Evolutionary conservation across 495 filamentous ascomycete species (phyloP).

Genomic region (Amphirosellinia nigrospora): DNA sequence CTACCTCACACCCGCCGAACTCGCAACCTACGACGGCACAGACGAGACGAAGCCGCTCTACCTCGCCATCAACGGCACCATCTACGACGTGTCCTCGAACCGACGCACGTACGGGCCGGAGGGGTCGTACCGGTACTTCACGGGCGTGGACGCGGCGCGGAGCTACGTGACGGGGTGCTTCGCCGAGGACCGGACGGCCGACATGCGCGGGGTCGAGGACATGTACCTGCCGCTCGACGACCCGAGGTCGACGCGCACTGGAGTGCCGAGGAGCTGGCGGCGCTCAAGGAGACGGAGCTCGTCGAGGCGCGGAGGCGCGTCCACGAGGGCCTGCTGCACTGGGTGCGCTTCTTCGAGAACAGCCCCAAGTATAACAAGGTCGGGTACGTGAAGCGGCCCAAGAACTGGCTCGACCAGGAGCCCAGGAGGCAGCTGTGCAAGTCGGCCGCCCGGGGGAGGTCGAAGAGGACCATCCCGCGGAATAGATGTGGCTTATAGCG

Average conservation of each 20-base stretch:
- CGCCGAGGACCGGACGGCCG: constrained; percentile 77
- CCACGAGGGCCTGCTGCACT: constrained; percentile 64
- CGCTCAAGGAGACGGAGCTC: constrained; percentile 59
- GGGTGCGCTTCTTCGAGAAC: constrained; percentile 79
- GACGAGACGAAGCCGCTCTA: constrained; percentile 81
- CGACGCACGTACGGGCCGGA: constrained; percentile 84
- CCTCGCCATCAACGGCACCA: constrained; percentile 88
- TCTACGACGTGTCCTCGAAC: constrained; percentile 89
- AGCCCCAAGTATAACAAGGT: constrained; percentile 76
- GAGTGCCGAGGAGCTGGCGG: constrained; percentile 59
- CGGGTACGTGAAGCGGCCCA: constrained; percentile 62
- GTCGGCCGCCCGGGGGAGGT: constrained; percentile 49
- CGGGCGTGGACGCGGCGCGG: constrained; percentile 84
- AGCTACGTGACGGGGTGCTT: constrained; percentile 99
- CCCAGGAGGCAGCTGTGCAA: constrained; percentile 52
- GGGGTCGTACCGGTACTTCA: constrained; percentile 86
- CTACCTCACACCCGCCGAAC: constrained; percentile 74
- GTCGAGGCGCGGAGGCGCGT: constrained; percentile 61
- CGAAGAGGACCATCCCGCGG: constrained; percentile 47
- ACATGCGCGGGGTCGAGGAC: constrained; percentile 84
- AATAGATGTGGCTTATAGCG: constrained; percentile 19
- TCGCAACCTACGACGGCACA: constrained; percentile 78
- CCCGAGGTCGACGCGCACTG: constrained; percentile 56
- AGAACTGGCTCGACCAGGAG: constrained; percentile 56
- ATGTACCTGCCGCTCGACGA: constrained; percentile 85